A percentile compares a stretch with the other conserved stretches of the same genome.
These are phyloP conservation scores for Dactylellina cionopaga DNA, from an alignment of 2,329 filamentous ascomycete species.

Conservation along the genomic window DNA sequence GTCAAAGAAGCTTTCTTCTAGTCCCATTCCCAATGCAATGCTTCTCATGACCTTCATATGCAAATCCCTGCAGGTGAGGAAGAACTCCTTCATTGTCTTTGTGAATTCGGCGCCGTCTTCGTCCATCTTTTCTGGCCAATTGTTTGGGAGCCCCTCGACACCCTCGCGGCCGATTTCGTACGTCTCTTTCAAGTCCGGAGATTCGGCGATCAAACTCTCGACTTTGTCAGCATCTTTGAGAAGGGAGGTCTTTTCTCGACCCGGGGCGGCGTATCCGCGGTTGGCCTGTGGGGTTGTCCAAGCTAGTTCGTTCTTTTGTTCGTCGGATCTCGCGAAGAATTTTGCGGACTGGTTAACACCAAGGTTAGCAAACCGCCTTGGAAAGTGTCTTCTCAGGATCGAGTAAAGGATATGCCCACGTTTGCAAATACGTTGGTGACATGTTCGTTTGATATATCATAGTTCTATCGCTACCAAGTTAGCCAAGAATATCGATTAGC, in stretches of 20 bases:
- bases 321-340: slow-evolving; percentile 74
- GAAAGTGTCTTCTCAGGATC: not conserved
- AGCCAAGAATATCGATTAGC: not conserved
- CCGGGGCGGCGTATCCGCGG: slow-evolving; percentile 76
- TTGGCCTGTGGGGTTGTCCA: slow-evolving; percentile 80
- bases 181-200: slow-evolving; percentile 72
- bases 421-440: slow-evolving; percentile 72
- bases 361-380: not conserved
- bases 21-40: slow-evolving; percentile 81
- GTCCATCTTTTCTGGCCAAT: slow-evolving; percentile 73
- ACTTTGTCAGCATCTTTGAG: slow-evolving; percentile 69
- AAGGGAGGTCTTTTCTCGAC: slow-evolving; percentile 76
- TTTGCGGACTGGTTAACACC: slow-evolving; percentile 66
- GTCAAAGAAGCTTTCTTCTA: slow-evolving; percentile 80
- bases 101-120: slow-evolving; percentile 71
- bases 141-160: slow-evolving; percentile 71
- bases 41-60: slow-evolving; percentile 84
- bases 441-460: slow-evolving; percentile 72
- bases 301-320: slow-evolving; percentile 72
- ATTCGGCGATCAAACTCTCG: slow-evolving; percentile 67
- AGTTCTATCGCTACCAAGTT: slow-evolving; percentile 69
- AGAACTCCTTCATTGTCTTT: slow-evolving; percentile 78
- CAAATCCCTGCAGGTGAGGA: slow-evolving; percentile 75
- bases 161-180: slow-evolving; percentile 73
- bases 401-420: slow-evolving; percentile 1